Evolutionary conservation across 371 early-diverging fungal species (phyloP).

Genomic region (Mortierella sp.): DNA sequence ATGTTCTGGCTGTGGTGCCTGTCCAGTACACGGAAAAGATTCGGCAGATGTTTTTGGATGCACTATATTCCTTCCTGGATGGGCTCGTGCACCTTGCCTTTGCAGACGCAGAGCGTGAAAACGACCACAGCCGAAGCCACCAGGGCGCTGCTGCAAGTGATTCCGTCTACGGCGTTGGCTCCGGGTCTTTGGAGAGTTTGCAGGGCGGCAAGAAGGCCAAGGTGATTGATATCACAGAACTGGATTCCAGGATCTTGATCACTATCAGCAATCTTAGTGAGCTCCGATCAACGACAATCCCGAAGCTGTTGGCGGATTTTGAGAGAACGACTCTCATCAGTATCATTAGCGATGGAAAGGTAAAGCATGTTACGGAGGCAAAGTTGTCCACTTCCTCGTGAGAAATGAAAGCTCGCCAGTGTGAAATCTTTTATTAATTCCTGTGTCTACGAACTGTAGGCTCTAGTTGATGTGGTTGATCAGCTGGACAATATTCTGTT

Average conservation of each 20-base stretch:
- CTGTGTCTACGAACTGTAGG: conserved; percentile 45
- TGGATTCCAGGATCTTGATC: conserved; percentile 79
- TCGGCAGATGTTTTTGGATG: conserved; percentile 71
- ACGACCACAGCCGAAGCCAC: not conserved
- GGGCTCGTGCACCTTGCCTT: conserved; percentile 76
- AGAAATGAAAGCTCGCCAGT: no score
- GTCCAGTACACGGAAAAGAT: conserved; percentile 65
- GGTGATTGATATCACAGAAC: conserved; percentile 19
- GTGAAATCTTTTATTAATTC: not conserved
- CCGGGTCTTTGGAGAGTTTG: conserved; percentile 13
- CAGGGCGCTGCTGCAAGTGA: not conserved
- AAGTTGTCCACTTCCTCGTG: no score
- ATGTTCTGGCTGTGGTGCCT: conserved; percentile 31
- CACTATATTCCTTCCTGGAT: conserved; percentile 75
- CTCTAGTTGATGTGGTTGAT: conserved; percentile 68
- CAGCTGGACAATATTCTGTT: conserved; percentile 85
- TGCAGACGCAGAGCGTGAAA: conserved; percentile 56
- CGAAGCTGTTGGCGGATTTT: conserved; percentile 78
- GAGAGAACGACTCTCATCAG: conserved; percentile 73
- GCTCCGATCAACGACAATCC: conserved; percentile 73
- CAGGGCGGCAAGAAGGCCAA: conserved; percentile 12
- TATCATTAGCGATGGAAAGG: conserved; percentile 75
- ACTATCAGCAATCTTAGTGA: conserved; percentile 85
- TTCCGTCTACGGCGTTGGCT: conserved; percentile 25
- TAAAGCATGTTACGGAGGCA: conserved; percentile 51